Evolutionary conservation across 805 yeast genomes (phyloP).

Genomic region (Starmerella etchellsii): DNA sequence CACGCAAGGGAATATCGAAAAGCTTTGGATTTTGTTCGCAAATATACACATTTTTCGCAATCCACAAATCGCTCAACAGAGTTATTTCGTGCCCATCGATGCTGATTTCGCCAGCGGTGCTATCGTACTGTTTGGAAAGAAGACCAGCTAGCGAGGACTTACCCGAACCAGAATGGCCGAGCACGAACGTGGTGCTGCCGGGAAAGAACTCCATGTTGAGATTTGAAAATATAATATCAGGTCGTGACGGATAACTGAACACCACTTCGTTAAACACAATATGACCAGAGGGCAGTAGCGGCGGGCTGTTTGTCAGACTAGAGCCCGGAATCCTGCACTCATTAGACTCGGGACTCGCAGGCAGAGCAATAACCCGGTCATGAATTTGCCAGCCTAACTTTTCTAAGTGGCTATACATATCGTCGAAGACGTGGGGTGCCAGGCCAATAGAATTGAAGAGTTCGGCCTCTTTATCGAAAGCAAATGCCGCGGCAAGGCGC

Average conservation of each 20-base stretch:
- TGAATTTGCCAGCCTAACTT: constrained; percentile 9
- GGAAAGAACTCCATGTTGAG: constrained; percentile 37
- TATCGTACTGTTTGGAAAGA: constrained; percentile 45
- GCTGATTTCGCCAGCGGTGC: constrained; percentile 41
- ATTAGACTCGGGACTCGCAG: neutral
- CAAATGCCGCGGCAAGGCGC: constrained; percentile 35
- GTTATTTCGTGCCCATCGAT: constrained; percentile 43
- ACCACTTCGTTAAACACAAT: constrained; percentile 17
- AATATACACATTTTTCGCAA: constrained; percentile 50
- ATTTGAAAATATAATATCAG: constrained; percentile 36
- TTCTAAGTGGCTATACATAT: neutral
- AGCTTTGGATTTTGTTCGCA: constrained; percentile 61
- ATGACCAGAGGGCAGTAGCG: constrained; percentile 2
- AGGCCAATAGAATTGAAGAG: constrained; percentile 21
- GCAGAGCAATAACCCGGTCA: neutral
- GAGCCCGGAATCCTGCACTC: no score
- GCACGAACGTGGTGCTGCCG: constrained; percentile 43
- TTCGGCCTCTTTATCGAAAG: constrained; percentile 10
- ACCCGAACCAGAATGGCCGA: constrained; percentile 89
- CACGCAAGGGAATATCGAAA: constrained; percentile 48
- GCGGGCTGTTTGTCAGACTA: no score
- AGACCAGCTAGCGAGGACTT: constrained; percentile 70
- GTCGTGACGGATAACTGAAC: constrained; percentile 54
- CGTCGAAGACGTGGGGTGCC: constrained; percentile 7
- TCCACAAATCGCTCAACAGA: constrained; percentile 37